Conservation (phyloP, 495 filamentous ascomycete genomes). For the Pyrenopolyporus hunteri region DNA sequence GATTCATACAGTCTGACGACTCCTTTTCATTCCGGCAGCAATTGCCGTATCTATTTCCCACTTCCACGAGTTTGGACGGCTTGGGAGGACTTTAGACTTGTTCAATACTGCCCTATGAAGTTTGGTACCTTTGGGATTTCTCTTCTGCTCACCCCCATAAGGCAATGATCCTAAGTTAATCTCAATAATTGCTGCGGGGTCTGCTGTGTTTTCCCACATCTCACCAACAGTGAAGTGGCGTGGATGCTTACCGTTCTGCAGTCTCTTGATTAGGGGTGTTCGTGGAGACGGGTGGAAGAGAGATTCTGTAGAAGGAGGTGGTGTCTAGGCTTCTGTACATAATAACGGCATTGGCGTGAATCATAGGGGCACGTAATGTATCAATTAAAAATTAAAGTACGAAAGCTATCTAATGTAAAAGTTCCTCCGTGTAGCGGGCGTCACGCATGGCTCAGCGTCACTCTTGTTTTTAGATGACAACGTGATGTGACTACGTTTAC, state of each 20-base stretch:
- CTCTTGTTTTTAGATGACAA: background rate
- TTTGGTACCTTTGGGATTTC: slow-evolving; percentile 30
- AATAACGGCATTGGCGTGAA: slow-evolving; percentile 25
- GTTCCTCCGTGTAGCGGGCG: background rate
- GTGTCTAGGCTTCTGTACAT: slow-evolving; percentile 29
- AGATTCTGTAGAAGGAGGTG: slow-evolving; percentile 28
- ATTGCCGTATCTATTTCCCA: slow-evolving; percentile 11
- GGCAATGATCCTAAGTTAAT: slow-evolving; percentile 4
- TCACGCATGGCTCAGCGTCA: background rate
- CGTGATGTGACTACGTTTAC: background rate
- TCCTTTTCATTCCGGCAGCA: slow-evolving; percentile 17
- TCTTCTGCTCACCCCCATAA: slow-evolving; percentile 17
- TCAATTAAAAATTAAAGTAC: slow-evolving; percentile 11
- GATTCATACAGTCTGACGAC: slow-evolving; percentile 32
- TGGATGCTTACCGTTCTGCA: slow-evolving; percentile 17
- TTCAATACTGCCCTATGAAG: slow-evolving; percentile 8
- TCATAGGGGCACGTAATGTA: slow-evolving; percentile 13
- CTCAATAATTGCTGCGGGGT: background rate
- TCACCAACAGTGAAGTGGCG: slow-evolving; percentile 10
- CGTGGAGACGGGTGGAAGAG: slow-evolving; percentile 10
- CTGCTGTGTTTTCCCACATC: slow-evolving; percentile 23
- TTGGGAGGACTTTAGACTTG: slow-evolving; percentile 1
- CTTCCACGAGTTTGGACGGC: slow-evolving; percentile 7
- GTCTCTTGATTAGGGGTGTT: slow-evolving; percentile 18
- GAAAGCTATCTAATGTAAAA: slow-evolving; percentile 12